Base-by-base conservation (phyloP, 768 basidiomycete genomes). In the Lentinula boryana region DNA sequence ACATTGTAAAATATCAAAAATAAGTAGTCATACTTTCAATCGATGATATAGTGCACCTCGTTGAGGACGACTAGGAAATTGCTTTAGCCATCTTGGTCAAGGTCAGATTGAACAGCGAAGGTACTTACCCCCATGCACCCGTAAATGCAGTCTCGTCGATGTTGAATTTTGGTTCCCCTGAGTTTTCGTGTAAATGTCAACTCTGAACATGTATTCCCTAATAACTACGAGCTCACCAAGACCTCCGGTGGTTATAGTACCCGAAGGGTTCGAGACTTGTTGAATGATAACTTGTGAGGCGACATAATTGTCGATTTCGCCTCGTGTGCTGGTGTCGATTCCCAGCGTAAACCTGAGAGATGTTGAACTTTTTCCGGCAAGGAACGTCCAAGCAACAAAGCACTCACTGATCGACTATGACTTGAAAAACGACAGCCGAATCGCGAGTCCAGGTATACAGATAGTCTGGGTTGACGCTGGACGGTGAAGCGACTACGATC, bases 391-490 rank as follows among this genome's bases (percentile, higher is more conserved):
- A 2, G 31, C 4, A 48, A 23, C 40, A 50, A 16, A 31, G 63
- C 16, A 40, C 73, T 53, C 74, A 84, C 75, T 75, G 69, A 57
- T 78, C 73, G 55, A 77, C 71, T 60, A 78, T 64, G 12, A 66
- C 63, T 68, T 85, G 81, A 73, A 86, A 84, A 3, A 85, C 84
- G 60, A 89, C 77, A 0, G 87, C 80, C 3, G 85, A 79, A 69
- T 89, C 88, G 57, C 88, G 81, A n/a, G 76, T 80, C 88, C 88
- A 89, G 1, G 84, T 81, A 71, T 75, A 89, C 40, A 86, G 71
- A 63, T 88, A 87, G 69, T 87, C 65, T 0, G 87, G 80, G 61
- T 80, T 65, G 13, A 61, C 55, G 2, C 69, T 74, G 43, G 78
- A 80, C 5, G 81, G 81, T 15, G 79, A 82, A 12, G 81, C 81